These are phyloP conservation scores for Picea engelmannii DNA, from an alignment of 83 land plant species.

Conservation along the genomic window DNA sequence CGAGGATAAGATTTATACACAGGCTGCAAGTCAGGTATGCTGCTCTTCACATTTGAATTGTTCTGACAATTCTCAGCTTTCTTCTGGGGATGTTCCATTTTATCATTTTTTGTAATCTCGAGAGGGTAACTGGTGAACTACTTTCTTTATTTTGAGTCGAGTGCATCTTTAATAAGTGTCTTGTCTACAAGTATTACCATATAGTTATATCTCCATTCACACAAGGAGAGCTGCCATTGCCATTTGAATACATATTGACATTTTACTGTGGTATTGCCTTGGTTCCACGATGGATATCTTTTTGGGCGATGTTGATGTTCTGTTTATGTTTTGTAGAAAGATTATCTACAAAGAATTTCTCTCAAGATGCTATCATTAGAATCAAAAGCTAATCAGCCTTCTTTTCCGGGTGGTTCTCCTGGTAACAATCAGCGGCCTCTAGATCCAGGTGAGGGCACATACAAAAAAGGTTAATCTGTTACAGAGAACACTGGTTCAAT, in stretches of 20 bases:
- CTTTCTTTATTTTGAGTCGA: not conserved
- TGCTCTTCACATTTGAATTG: not conserved
- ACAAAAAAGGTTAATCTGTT: not conserved
- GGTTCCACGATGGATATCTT: not conserved
- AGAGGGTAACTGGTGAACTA: not conserved
- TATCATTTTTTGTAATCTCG: not conserved
- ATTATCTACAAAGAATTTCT: slow-evolving; percentile 81
- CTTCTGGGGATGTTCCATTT: not conserved
- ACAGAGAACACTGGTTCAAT: not conserved
- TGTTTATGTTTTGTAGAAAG: slow-evolving; percentile 48
- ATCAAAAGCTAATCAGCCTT: not conserved
- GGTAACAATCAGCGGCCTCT: slow-evolving; percentile 34
- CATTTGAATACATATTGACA: no score
- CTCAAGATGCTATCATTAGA: slow-evolving; percentile 78
- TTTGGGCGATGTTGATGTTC: not conserved
- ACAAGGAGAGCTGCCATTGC: no score
- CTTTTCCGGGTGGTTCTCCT: slow-evolving; percentile 19
- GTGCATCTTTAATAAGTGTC: no score
- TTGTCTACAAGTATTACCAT: no score
- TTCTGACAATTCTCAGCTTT: not conserved
- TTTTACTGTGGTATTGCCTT: no score
- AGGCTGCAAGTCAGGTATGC: slow-evolving; percentile 63
- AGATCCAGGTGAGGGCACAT: slow-evolving; percentile 51
- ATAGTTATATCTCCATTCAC: no score
- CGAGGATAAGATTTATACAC: slow-evolving; percentile 74